phyloP scores from a whole-genome alignment of 1,284 basidiomycete species.

The Cutaneotrichosporon sp. region DNA sequence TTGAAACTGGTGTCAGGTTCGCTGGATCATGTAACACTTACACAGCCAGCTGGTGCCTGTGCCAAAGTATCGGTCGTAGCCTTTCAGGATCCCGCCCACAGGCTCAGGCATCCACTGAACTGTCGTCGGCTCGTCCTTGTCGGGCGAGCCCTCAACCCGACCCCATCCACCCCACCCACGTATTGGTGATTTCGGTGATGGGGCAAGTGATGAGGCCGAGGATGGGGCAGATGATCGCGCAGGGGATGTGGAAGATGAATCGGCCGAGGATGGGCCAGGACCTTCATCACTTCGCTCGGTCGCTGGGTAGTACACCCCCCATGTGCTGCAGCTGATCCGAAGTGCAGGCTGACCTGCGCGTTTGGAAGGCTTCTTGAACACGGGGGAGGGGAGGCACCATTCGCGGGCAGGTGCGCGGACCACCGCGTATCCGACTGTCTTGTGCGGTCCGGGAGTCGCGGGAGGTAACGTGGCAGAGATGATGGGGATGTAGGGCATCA shows the following conservation, averaged over 20 bases:
- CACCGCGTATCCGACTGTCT: slow-evolving; percentile 26
- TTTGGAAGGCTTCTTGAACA: neutral
- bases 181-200: too few species aligned
- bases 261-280: slow-evolving; percentile 3
- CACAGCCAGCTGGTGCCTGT: neutral
- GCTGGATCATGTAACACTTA: neutral
- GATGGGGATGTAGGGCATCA: slow-evolving; percentile 5
- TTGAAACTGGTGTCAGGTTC: neutral
- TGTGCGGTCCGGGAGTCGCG: slow-evolving; percentile 23
- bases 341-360: slow-evolving; percentile 25
- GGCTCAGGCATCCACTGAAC: slow-evolving; percentile 33
- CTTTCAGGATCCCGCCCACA: slow-evolving; percentile 22
- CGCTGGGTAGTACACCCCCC: slow-evolving; percentile 39
- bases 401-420: slow-evolving; percentile 21
- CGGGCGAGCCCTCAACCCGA: too few species aligned
- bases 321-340: slow-evolving; percentile 26
- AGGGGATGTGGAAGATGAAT: slow-evolving; percentile 6
- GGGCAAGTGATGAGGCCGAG: too few species aligned
- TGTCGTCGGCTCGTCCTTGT: neutral
- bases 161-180: neutral
- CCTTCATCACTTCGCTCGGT: neutral
- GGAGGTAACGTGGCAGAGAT: slow-evolving; percentile 26
- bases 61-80: slow-evolving; percentile 33
- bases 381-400: slow-evolving; percentile 15
- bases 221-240: neutral